These are phyloP conservation scores for Candida pini DNA, from an alignment of 805 yeast species.

Conservation along the genomic window DNA sequence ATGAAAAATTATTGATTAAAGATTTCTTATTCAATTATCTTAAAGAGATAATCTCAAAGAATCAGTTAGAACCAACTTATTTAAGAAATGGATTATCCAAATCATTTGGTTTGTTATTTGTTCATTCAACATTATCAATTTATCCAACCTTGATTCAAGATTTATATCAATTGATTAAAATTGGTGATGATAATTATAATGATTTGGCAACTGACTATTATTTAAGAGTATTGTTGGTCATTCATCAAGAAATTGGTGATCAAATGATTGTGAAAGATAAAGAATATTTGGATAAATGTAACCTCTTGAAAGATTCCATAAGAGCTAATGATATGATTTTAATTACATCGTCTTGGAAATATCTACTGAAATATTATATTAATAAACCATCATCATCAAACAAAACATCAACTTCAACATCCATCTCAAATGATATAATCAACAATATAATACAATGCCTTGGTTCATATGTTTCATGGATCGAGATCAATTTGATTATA, in stretches of 20 bases:
- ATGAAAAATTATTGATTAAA: slow-evolving; percentile 42
- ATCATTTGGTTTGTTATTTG: slow-evolving; percentile 47
- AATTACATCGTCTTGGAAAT: slow-evolving; percentile 64
- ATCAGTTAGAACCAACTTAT: slow-evolving; percentile 33
- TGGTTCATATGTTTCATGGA: slow-evolving; percentile 91
- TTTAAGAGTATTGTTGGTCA: slow-evolving; percentile 61
- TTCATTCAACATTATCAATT: slow-evolving; percentile 38
- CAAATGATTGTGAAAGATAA: slow-evolving; percentile 71
- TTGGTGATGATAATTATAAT: slow-evolving; percentile 26
- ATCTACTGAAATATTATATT: slow-evolving; percentile 39
- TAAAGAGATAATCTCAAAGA: slow-evolving; percentile 20
- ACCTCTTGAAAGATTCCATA: slow-evolving; percentile 72
- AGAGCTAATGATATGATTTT: slow-evolving; percentile 68
- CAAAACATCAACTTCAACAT: slow-evolving; percentile 19
- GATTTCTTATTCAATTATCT: slow-evolving; percentile 43
- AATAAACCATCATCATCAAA: too few species aligned
- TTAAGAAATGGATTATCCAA: slow-evolving; percentile 55
- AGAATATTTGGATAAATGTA: slow-evolving; percentile 58
- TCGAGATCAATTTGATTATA: slow-evolving; percentile 71
- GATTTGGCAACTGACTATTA: slow-evolving; percentile 61
- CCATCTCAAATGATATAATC: slow-evolving; percentile 41
- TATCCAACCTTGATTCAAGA: slow-evolving; percentile 52
- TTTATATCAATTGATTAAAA: slow-evolving; percentile 34
- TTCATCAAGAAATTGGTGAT: slow-evolving; percentile 93
- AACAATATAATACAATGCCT: slow-evolving; percentile 57